Percentiles rank a stretch among this genome's conserved stretches.
phyloP scores from a whole-genome alignment of 2,329 filamentous ascomycete genomes.

The Emydomyces testavorans region DNA sequence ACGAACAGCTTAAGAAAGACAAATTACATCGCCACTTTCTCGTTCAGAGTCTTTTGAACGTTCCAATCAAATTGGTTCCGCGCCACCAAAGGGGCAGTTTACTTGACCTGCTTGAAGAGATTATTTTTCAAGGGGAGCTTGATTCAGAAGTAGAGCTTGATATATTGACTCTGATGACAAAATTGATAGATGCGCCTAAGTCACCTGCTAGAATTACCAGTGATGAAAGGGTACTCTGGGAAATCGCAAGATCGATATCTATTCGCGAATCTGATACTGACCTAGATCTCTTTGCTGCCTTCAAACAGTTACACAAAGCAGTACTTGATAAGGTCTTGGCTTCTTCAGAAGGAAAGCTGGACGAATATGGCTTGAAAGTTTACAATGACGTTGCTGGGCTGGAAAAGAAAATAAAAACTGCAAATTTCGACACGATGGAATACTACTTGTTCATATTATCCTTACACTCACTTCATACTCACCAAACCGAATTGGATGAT shows the following conservation, averaged over 20 bases:
- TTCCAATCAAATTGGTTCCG: slow-evolving; percentile 28
- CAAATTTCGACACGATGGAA: slow-evolving; percentile 28
- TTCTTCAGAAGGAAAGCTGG: slow-evolving; percentile 27
- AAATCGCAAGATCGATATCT: slow-evolving; percentile 26
- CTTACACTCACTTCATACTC: slow-evolving; percentile 26
- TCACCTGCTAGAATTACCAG: slow-evolving; percentile 28
- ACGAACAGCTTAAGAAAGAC: slow-evolving; percentile 25
- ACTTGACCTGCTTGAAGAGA: slow-evolving; percentile 27
- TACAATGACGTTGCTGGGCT: slow-evolving; percentile 25
- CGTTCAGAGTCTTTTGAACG: slow-evolving; percentile 28
- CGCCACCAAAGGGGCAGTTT: slow-evolving; percentile 28
- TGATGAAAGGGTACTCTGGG: slow-evolving; percentile 30
- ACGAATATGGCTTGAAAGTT: slow-evolving; percentile 27
- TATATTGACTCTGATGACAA: slow-evolving; percentile 31
- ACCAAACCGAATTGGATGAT: slow-evolving; percentile 24
- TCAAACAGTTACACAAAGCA: slow-evolving; percentile 28
- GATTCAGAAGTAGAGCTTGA: slow-evolving; percentile 23
- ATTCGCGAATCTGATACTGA: slow-evolving; percentile 25
- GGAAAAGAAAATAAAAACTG: slow-evolving; percentile 23
- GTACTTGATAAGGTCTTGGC: slow-evolving; percentile 28
- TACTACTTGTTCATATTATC: slow-evolving; percentile 29
- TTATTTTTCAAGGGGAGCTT: slow-evolving; percentile 22
- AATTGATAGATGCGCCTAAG: slow-evolving; percentile 31
- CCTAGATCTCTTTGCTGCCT: slow-evolving; percentile 20
- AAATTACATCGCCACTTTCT: slow-evolving; percentile 22